These are phyloP conservation scores for Xylariaceae sp. DNA, from an alignment of 2,329 filamentous ascomycete species.

Conservation along the genomic window DNA sequence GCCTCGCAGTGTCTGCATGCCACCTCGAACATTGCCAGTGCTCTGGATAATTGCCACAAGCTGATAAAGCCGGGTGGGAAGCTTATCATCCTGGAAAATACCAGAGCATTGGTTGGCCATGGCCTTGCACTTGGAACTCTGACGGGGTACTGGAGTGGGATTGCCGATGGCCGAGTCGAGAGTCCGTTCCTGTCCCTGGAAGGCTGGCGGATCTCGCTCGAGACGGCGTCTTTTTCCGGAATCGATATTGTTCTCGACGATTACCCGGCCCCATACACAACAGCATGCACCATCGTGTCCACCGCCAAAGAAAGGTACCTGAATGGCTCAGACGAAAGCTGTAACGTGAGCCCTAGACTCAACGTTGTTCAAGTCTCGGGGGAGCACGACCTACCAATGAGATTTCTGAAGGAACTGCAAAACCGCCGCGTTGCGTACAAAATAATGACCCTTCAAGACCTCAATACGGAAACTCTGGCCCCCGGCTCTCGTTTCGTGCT, in stretches of 20 bases:
- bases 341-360: too few relatives aligned
- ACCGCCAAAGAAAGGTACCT: too few relatives aligned
- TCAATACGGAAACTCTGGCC: too few relatives aligned
- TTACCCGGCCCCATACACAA: too few relatives aligned
- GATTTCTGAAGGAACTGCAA: too few relatives aligned
- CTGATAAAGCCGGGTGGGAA: conserved; percentile 14
- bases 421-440: too few relatives aligned
- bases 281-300: too few relatives aligned
- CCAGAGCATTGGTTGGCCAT: conserved; percentile 1
- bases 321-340: too few relatives aligned
- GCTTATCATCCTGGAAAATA: conserved; percentile 7
- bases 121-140: conserved; percentile 6
- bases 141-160: conserved; percentile 9
- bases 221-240: conserved; percentile 15
- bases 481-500: too few relatives aligned
- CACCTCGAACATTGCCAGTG: conserved; percentile 5
- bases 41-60: conserved; percentile 7
- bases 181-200: conserved; percentile 5
- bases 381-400: too few relatives aligned
- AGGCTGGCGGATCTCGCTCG: conserved; percentile 14
- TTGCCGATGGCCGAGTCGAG: conserved; percentile 4
- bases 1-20: conserved; percentile 9
- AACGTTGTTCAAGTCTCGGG: too few relatives aligned
- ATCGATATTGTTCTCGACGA: conserved; percentile 15
- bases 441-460: too few relatives aligned